A percentile compares a stretch with the other conserved stretches of the same genome.
phyloP scores from a whole-genome alignment of 2,329 filamentous ascomycete genomes.

The Hysterium pulicare region DNA sequence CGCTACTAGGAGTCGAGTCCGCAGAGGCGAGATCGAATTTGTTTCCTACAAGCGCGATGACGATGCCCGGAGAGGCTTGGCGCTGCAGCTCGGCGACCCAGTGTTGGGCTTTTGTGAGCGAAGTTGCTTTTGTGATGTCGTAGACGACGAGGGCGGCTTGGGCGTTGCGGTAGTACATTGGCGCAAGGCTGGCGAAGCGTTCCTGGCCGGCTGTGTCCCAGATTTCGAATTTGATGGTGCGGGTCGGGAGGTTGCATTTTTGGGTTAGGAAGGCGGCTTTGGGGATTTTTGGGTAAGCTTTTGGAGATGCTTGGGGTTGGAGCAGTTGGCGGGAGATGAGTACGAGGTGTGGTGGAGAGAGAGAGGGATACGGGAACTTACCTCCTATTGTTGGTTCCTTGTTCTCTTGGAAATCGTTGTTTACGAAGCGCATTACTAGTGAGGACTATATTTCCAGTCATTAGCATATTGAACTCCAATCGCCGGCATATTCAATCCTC shows the following conservation, averaged over 20 bases:
- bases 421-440: slow-evolving; percentile 95
- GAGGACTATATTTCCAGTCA: too few relatives aligned
- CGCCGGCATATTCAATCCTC: too few relatives aligned
- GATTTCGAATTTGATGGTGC: slow-evolving; percentile 70
- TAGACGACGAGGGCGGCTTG: slow-evolving; percentile 97
- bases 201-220: slow-evolving; percentile 99
- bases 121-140: slow-evolving; percentile 95
- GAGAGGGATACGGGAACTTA: slow-evolving; percentile 43
- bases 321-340: slow-evolving; percentile 5
- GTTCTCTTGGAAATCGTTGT: slow-evolving; percentile 99
- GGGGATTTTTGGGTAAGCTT: slow-evolving; percentile 6
- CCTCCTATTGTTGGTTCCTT: slow-evolving; percentile 99
- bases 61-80: slow-evolving; percentile 92
- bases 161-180: slow-evolving; percentile 99
- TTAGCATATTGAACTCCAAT: too few relatives aligned
- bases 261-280: slow-evolving; percentile 95
- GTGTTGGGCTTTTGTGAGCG: slow-evolving; percentile 94
- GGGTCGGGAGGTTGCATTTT: slow-evolving; percentile 92
- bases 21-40: slow-evolving; percentile 69
- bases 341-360: not conserved
- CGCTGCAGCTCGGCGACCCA: slow-evolving; percentile 97
- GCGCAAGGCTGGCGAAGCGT: slow-evolving; percentile 91
- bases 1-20: slow-evolving; percentile 31
- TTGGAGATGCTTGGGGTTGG: slow-evolving; percentile 1
- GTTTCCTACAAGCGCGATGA: slow-evolving; percentile 96